Evolutionary conservation across 805 yeast genomes (phyloP).

Genomic region (Tetrapisispora namnaoensis): DNA sequence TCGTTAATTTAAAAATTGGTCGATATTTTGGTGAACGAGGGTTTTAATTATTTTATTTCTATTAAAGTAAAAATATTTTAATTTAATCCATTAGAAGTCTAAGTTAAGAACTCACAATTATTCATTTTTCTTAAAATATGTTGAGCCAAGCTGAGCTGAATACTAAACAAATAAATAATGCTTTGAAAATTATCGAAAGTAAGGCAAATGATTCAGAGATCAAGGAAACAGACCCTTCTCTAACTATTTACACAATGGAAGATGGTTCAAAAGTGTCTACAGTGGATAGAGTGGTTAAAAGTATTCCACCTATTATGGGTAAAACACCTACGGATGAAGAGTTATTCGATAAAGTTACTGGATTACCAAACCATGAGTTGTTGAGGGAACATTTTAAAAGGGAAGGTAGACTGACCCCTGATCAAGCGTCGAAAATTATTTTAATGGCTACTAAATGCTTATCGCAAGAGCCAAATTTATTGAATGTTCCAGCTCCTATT

Average conservation of each 20-base stretch:
- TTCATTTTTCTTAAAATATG: neutral
- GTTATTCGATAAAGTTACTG: conserved; percentile 46
- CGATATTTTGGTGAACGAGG: too few relatives aligned
- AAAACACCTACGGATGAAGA: conserved; percentile 56
- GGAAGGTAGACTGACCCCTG: conserved; percentile 71
- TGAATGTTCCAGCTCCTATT: conserved; percentile 82
- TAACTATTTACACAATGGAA: conserved; percentile 36
- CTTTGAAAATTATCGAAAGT: conserved; percentile 48
- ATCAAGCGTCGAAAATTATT: conserved; percentile 62
- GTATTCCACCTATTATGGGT: conserved; percentile 60
- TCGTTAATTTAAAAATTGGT: too few relatives aligned
- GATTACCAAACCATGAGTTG: conserved; percentile 64
- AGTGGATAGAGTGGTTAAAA: conserved; percentile 37
- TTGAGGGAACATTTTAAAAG: conserved; percentile 61
- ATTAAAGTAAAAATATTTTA: too few relatives aligned
- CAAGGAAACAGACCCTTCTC: conserved; percentile 22
- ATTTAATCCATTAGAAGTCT: too few relatives aligned
- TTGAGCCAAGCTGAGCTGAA: conserved; percentile 32
- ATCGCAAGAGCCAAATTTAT: conserved; percentile 63
- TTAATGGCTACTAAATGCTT: conserved; percentile 54
- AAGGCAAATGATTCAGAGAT: conserved; percentile 25
- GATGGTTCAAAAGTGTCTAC: conserved; percentile 44
- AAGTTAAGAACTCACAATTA: too few relatives aligned
- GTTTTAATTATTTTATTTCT: too few relatives aligned
- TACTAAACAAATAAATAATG: conserved; percentile 53